These are phyloP conservation scores for Onygenales sp. DNA, from an alignment of 2,329 filamentous ascomycete genomes.

Conservation along the genomic window DNA sequence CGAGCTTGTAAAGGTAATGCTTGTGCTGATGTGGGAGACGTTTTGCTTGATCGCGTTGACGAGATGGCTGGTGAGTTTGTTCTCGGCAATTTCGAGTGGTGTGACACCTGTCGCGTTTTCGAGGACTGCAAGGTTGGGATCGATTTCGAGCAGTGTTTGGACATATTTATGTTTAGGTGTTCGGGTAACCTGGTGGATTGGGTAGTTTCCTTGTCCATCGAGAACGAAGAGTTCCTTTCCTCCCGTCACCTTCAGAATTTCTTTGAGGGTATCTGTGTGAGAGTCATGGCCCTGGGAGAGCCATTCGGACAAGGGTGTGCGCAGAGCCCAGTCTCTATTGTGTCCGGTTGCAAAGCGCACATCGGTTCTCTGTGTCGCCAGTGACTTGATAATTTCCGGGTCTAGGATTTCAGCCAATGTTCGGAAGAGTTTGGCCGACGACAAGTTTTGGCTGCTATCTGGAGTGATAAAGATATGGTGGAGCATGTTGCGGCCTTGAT, in stretches of 20 bases:
- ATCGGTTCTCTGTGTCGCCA: conserved; percentile 8
- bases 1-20: background rate
- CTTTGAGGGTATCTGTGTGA: conserved; percentile 35
- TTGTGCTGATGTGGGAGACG: background rate
- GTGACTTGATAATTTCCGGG: conserved; percentile 4
- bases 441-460: background rate
- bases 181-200: conserved; percentile 29
- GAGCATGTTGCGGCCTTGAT: conserved; percentile 55
- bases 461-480: conserved; percentile 42
- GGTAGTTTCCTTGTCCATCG: conserved; percentile 35
- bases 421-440: background rate
- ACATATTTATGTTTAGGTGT: conserved; percentile 50
- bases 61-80: conserved; percentile 6
- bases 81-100: conserved; percentile 29
- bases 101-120: conserved; percentile 72
- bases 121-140: conserved; percentile 52
- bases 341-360: background rate
- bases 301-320: conserved; percentile 7
- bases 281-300: conserved; percentile 12
- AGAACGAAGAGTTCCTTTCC: conserved; percentile 35
- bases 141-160: conserved; percentile 37
- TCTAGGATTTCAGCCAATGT: conserved; percentile 1
- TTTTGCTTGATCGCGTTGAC: conserved; percentile 26
- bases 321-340: conserved; percentile 1
- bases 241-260: conserved; percentile 46